Conservation (phyloP, 257 asterid genomes). For the Galeopsis tetrahit region DNA sequence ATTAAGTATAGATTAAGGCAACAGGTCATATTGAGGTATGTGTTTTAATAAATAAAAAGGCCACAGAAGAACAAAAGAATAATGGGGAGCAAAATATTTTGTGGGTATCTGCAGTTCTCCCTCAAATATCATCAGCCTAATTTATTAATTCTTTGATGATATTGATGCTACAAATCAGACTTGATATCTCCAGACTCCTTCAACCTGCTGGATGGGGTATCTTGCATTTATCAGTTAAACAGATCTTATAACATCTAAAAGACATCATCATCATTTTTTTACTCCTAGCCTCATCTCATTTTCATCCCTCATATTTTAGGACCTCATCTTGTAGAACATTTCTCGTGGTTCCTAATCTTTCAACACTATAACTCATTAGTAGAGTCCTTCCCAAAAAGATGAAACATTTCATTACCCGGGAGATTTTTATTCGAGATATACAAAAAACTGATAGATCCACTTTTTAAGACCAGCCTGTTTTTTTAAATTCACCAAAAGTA, state of each 20-base stretch:
- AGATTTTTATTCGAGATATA: not conserved
- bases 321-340: not conserved
- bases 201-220: not conserved
- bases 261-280: slow-evolving; percentile 3
- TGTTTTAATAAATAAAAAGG: slow-evolving; percentile 14
- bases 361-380: not conserved
- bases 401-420: not conserved
- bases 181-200: slow-evolving; percentile 22
- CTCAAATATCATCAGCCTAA: slow-evolving; percentile 15
- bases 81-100: not conserved
- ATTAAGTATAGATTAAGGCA: slow-evolving; percentile 20
- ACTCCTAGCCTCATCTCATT: slow-evolving; percentile 2
- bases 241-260: slow-evolving; percentile 23
- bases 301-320: not conserved
- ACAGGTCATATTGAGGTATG: slow-evolving; percentile 1
- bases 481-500: not conserved
- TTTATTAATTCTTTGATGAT: not conserved
- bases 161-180: slow-evolving; percentile 19
- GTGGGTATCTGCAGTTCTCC: slow-evolving; percentile 20
- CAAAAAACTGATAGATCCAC: not conserved
- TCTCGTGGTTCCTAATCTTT: not conserved
- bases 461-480: not conserved
- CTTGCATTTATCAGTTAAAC: not conserved
- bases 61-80: slow-evolving; percentile 17
- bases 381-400: not conserved